These are phyloP conservation scores for Aspergillus quadricinctus DNA, from an alignment of 2,329 filamentous ascomycete genomes.

Conservation along the genomic window DNA sequence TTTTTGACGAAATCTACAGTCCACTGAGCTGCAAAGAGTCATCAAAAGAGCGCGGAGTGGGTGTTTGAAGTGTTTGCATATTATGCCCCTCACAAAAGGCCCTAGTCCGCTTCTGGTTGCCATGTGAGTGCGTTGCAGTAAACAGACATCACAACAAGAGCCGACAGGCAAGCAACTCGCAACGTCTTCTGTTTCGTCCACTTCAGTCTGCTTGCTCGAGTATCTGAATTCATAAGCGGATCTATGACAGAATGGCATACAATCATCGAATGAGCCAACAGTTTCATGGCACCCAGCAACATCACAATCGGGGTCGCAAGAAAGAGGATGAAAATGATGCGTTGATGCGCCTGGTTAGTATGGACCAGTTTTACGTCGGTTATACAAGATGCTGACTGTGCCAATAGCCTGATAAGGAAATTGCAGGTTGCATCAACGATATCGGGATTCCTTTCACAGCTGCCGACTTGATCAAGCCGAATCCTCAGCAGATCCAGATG, in stretches of 20 bases:
- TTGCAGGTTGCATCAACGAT: slow-evolving; percentile 94
- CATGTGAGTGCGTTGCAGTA: slow-evolving; percentile 25
- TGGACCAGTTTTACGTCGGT: neutral
- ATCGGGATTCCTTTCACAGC: slow-evolving; percentile 87
- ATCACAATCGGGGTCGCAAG: slow-evolving; percentile 46
- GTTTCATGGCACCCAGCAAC: slow-evolving; percentile 45
- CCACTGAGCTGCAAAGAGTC: slow-evolving; percentile 15
- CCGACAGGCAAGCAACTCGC: slow-evolving; percentile 5
- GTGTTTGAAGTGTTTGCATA: slow-evolving; percentile 37
- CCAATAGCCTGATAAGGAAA: slow-evolving; percentile 64
- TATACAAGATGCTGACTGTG: slow-evolving; percentile 11
- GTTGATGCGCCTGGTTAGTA: slow-evolving; percentile 52
- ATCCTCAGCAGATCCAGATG: slow-evolving; percentile 90
- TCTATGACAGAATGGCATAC: slow-evolving; percentile 42
- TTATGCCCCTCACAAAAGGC: slow-evolving; percentile 24
- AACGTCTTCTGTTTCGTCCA: slow-evolving; percentile 5
- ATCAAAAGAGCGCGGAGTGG: slow-evolving; percentile 19
- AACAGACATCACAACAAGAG: slow-evolving; percentile 32
- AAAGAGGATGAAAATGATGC: slow-evolving; percentile 56
- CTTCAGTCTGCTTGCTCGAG: neutral
- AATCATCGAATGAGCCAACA: slow-evolving; percentile 51
- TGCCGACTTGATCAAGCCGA: slow-evolving; percentile 87
- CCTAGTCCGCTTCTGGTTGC: slow-evolving; percentile 29
- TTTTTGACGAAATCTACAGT: neutral
- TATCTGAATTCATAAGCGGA: slow-evolving; percentile 5